Evolutionary conservation across 2,329 filamentous ascomycete species (phyloP).

Genomic region (Ceratocystis colombiana): DNA sequence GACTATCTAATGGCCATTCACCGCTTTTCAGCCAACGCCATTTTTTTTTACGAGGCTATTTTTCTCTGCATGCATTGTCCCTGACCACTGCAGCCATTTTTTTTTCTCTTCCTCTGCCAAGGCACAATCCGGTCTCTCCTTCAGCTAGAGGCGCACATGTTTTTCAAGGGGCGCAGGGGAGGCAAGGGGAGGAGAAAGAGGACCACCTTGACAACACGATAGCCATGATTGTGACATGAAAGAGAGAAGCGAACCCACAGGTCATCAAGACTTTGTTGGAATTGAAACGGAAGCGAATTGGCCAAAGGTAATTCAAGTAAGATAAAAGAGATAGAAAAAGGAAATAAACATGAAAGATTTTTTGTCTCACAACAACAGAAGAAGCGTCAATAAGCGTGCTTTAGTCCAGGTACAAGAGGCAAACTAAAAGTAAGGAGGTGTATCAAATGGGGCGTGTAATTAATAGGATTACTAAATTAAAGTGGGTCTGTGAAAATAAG

Average conservation of each 20-base stretch:
- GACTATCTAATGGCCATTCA: background rate
- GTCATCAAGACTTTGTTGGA: background rate
- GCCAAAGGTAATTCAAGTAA: background rate
- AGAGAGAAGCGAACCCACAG: background rate
- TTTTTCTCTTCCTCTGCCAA: background rate
- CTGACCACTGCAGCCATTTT: conserved; percentile 10
- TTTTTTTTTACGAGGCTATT: background rate
- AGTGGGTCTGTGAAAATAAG: background rate
- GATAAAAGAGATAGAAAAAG: background rate
- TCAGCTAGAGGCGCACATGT: background rate
- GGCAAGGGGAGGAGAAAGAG: background rate
- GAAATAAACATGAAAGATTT: background rate
- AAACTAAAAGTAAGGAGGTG: background rate
- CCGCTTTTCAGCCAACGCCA: background rate
- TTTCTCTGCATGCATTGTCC: conserved; percentile 8
- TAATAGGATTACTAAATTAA: background rate
- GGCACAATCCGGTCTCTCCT: background rate
- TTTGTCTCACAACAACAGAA: background rate
- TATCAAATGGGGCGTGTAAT: background rate
- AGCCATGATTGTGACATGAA: background rate
- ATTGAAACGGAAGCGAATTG: conserved; percentile 12
- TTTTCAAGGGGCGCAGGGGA: background rate
- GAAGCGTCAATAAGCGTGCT: background rate
- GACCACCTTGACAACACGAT: background rate
- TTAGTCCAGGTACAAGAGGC: conserved; percentile 9